Evolutionary conservation across 331 rosid species (phyloP), one percentile per base, ranked within the genome.

Genomic region (Quercus phellos): DNA sequence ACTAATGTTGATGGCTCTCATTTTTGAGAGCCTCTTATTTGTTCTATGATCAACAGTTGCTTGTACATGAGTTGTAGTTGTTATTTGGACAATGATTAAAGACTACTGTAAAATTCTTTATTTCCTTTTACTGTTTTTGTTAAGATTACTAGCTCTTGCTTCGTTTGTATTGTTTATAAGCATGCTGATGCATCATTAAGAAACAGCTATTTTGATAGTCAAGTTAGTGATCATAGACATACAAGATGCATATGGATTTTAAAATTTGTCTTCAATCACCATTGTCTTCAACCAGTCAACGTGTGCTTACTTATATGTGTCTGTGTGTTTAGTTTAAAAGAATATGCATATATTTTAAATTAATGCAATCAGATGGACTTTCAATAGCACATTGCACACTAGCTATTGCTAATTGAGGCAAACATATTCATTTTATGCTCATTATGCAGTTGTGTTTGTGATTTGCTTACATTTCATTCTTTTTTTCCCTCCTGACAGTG

Each of bases 401-500:
- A 22, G 24, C 24, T 22, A 22, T 22, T 22, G 24, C 24, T 22
- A 22, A 22, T 22, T 22, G 24, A 22, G 24, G 24, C 24, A 22
- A 22, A 22, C 24, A 22, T 22, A 22, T 38, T 68, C 27, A 19
- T 38, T 14, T n/a, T 11, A 19, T 68, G 32, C 21, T 71, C 55
- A 71, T 72, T 27, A 19, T 42, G 26, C 27, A 10, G 17, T 43
- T 35, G 72, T 6, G 27, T 53, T 22, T 64, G 8, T 68, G 54
- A 42, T 19, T 32, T 75, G 26, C 75, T 82, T 29, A 78, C 27
- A 51, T 19, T 43, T 8, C 51, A 16, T 21, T 42, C 4, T 34
- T 55, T 66, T 9, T 55, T 54, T 68, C 55, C 60, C 43, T 7
- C 43, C 75, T 27, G 18, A 43, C 85, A 85, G 89, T 72, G 89